Percentiles rank a stretch among this genome's conserved stretches.
Conservation (phyloP, 768 basidiomycete genomes). For the Russula lepida region DNA sequence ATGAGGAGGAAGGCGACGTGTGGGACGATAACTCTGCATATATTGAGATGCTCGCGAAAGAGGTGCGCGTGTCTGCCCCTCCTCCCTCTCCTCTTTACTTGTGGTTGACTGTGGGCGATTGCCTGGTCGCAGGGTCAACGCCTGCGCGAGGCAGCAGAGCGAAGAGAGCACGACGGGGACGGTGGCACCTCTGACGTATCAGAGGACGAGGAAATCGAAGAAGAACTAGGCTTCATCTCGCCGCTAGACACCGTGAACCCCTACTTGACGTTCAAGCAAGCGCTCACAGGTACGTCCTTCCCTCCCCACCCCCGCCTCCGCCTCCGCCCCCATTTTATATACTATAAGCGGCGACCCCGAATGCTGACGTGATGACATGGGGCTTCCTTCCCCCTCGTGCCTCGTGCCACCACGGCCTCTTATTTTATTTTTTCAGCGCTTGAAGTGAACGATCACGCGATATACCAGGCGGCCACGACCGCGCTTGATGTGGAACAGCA, state of each 20-base stretch:
- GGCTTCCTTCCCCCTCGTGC: slow-evolving; percentile 4
- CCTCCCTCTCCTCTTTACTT: neutral
- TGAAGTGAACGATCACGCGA: slow-evolving; percentile 60
- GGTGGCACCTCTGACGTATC: slow-evolving; percentile 27
- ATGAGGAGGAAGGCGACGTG: slow-evolving; percentile 75
- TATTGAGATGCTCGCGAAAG: slow-evolving; percentile 75
- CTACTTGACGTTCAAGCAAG: slow-evolving; percentile 70
- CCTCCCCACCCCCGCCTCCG: neutral
- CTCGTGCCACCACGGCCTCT: too few relatives aligned
- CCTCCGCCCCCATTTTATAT: neutral
- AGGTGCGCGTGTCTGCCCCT: slow-evolving; percentile 41
- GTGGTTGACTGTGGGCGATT: neutral
- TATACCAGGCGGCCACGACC: slow-evolving; percentile 70
- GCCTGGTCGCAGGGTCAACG: slow-evolving; percentile 49
- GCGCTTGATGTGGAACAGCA: slow-evolving; percentile 66
- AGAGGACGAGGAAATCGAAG: slow-evolving; percentile 53
- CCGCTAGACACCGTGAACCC: slow-evolving; percentile 73
- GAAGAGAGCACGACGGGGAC: slow-evolving; percentile 24
- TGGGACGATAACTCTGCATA: slow-evolving; percentile 89
- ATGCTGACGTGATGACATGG: neutral
- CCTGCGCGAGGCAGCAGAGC: slow-evolving; percentile 54
- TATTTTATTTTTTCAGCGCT: slow-evolving; percentile 41
- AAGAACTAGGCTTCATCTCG: slow-evolving; percentile 82
- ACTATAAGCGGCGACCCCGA: neutral
- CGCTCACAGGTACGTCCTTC: slow-evolving; percentile 56